These are phyloP conservation scores for Myrica gale DNA, from an alignment of 306 rosid genomes.

Conservation along the genomic window DNA sequence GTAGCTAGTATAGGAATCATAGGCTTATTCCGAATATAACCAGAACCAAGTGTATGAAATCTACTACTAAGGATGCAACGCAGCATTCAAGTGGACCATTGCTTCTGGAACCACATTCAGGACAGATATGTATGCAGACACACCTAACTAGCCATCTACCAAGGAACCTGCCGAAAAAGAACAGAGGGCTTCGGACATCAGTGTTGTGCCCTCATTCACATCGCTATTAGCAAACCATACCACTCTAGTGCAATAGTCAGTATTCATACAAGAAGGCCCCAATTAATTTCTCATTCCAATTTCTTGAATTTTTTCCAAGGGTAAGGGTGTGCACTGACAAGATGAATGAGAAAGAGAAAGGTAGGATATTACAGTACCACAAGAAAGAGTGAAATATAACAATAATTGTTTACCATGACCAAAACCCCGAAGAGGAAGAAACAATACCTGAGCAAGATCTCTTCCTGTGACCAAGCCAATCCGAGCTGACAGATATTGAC, in stretches of 20 bases:
- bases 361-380: background rate
- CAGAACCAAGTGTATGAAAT: conserved; percentile 14
- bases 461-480: conserved; percentile 73
- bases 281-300: background rate
- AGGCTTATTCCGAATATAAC: too few relatives aligned
- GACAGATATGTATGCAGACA: background rate
- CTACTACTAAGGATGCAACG: background rate
- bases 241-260: background rate
- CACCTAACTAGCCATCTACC: background rate
- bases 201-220: background rate
- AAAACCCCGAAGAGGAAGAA: conserved; percentile 24
- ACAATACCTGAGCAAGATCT: conserved; percentile 87
- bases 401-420: background rate
- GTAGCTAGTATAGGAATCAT: too few relatives aligned
- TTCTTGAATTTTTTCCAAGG: background rate
- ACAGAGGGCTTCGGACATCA: background rate
- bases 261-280: background rate
- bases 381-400: background rate
- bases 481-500: conserved; percentile 87
- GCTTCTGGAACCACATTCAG: background rate
- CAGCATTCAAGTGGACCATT: background rate
- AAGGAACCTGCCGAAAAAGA: background rate
- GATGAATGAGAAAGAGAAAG: conserved; percentile 14
- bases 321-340: background rate
- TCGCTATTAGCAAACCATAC: background rate